Base-by-base conservation (phyloP, 1,284 basidiomycete species). In the Sporisorium iseilematis-ciliati region DNA sequence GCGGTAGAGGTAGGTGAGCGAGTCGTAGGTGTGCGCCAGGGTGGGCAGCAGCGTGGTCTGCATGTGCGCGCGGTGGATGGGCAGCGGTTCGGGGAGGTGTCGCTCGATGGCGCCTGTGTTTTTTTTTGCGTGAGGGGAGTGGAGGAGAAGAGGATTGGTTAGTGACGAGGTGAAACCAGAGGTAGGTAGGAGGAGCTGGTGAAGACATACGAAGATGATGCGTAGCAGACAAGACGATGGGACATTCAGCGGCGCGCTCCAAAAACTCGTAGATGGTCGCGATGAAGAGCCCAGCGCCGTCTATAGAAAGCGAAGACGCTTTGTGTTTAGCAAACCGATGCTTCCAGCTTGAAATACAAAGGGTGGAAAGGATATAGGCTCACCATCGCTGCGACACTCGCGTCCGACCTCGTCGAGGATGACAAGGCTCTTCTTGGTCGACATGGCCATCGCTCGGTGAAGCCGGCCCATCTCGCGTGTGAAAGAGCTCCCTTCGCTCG, bases 391-490 rank as follows among this genome's bases (percentile, higher is more conserved):
- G 3, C 70, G 69, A 52, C 69, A 72, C 29, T 72, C 74, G 43
- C 67, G 21, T 16, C 74, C 74, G 2, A 77, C 74, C 54, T 77
- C 74, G 26, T 77, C 74, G 18, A 77, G 65, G 16, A 77, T 57
- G 33, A 77, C 69, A n/a, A 77, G 59, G 35, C 69, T 71, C 43
- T 50, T 26, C 21, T 41, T 50, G 1, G 74, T 77, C 3, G 74
- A 73, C 49, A 60, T 58, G 18, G 65, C 54, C 31, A 77, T 57
- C 18, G 65, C 65, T 35, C 69, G 65, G 40, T 65, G 63, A 21
- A 77, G 59, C 16, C 70, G 65, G 4, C 65, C 65, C 8, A 77
- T 65, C 56, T 77, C 74, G 23, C 62, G 65, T 0, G 70, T 68
- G 38, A 77, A 77, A 0, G 74, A 77, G 53, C 74, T 77, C 20